Conservation (phyloP, 768 basidiomycete species). For the Agaricus subrufescens region DNA sequence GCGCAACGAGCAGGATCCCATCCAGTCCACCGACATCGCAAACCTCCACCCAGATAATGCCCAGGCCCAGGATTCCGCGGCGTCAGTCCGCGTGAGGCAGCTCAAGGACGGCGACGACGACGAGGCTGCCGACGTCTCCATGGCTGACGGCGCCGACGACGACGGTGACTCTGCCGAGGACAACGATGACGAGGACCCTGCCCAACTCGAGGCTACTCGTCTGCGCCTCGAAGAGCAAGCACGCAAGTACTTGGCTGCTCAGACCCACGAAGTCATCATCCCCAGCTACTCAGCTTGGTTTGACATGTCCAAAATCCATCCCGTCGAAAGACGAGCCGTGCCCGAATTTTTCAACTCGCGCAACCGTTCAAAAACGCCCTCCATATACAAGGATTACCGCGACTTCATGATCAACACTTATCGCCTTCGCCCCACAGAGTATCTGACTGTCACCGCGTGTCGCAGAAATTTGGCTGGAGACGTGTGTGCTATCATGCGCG, state of each 20-base stretch:
- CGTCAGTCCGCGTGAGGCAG: conserved; percentile 29
- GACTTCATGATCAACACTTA: conserved; percentile 99
- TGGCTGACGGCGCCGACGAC: conserved; percentile 76
- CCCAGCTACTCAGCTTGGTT: conserved; percentile 99
- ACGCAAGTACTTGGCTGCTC: conserved; percentile 91
- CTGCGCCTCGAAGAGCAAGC: conserved; percentile 80
- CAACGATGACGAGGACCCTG: conserved; percentile 82
- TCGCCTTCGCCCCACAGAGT: conserved; percentile 88
- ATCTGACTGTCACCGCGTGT: conserved; percentile 96
- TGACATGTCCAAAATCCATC: conserved; percentile 89
- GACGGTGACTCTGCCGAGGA: conserved; percentile 77
- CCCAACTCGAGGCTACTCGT: conserved; percentile 77
- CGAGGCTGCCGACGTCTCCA: conserved; percentile 63
- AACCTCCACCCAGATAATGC: conserved; percentile 53
- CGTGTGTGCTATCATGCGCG: conserved; percentile 97
- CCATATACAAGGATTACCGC: conserved; percentile 98
- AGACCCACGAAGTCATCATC: conserved; percentile 95
- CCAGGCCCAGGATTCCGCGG: conserved; percentile 11
- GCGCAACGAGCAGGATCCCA: conserved; percentile 83
- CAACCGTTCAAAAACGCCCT: conserved; percentile 92
- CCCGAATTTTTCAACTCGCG: conserved; percentile 98
- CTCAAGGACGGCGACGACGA: conserved; percentile 59
- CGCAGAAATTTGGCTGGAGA: conserved; percentile 95
- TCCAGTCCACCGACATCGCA: conserved; percentile 71
- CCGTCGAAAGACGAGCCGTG: conserved; percentile 85